Evolutionary conservation across 2,329 filamentous ascomycete species (phyloP).

Genomic region (Pseudocercospora musae): DNA sequence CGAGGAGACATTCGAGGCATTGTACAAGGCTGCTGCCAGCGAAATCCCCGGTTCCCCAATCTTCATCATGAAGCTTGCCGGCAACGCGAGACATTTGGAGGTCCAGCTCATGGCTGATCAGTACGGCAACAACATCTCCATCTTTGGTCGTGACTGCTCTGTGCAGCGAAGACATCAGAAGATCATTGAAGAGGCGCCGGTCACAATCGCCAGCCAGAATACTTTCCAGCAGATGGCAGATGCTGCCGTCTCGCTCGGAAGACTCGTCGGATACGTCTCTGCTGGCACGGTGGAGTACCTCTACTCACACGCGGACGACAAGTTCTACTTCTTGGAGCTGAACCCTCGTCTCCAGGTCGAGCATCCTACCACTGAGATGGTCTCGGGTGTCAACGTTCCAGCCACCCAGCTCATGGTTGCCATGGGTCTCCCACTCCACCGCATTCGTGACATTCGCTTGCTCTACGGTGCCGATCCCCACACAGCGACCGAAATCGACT

Average conservation of each 20-base stretch:
- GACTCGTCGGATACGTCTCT: slow-evolving; percentile 95
- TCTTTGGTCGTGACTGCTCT: slow-evolving; percentile 97
- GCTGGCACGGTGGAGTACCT: slow-evolving; percentile 98
- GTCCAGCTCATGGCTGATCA: slow-evolving; percentile 97
- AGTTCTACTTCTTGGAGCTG: slow-evolving; percentile 98
- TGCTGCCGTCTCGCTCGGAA: slow-evolving; percentile 88
- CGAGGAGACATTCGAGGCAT: slow-evolving; percentile 77
- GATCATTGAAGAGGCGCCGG: slow-evolving; percentile 98
- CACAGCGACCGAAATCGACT: slow-evolving; percentile 83
- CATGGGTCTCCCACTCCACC: slow-evolving; percentile 95
- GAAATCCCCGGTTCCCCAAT: slow-evolving; percentile 98
- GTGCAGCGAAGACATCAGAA: slow-evolving; percentile 98
- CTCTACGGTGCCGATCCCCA: slow-evolving; percentile 94
- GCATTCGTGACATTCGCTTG: slow-evolving; percentile 92
- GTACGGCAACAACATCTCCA: slow-evolving; percentile 99
- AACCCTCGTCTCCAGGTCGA: slow-evolving; percentile 99
- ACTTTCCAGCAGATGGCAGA: slow-evolving; percentile 97
- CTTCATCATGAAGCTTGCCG: slow-evolving; percentile 99
- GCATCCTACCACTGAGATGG: slow-evolving; percentile 99
- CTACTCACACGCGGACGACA: slow-evolving; percentile 95
- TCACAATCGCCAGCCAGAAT: slow-evolving; percentile 84
- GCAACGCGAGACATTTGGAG: slow-evolving; percentile 93
- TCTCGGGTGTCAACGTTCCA: slow-evolving; percentile 93
- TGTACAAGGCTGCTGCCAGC: slow-evolving; percentile 94
- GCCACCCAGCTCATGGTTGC: slow-evolving; percentile 97